Base-by-base conservation (phyloP, 306 rosid species). In the Dicorynia guianensis region DNA sequence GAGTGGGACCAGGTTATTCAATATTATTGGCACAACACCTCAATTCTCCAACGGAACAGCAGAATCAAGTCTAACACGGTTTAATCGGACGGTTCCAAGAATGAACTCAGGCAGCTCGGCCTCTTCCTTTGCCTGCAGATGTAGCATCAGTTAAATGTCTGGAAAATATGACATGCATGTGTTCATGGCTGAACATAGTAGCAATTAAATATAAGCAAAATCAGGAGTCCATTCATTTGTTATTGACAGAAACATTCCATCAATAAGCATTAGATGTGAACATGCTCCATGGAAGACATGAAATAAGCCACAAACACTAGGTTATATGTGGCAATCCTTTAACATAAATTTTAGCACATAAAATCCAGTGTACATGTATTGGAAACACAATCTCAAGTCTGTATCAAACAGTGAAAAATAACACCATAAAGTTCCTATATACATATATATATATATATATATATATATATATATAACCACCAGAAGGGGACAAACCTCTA, bases 31-130 rank as follows among this genome's bases (percentile, higher is more conserved):
- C 61, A 39, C 42, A 59, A 69, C 69, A 61, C 82, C 76, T 88
- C 78, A 89, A 69, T 3, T 76, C 52, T 78, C 90, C 79, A 87
- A 79, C 8, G n/a, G 72, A 13, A 76, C 76, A 60, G 98, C 96
- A 38, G 96, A 83, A 54, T 91, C 95, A 39, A 62, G 91, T 86
- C 25, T 88, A 62, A 94, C 0, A 15, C 93, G 91, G 70, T 90
- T 92, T 74, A 91, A 84, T 69, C 96, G 87, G 56, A 91, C 97
- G 3, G 96, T 92, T 65, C 96, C 98, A 17, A 94, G 98, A 85
- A 94, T 67, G 82, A 83, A 91, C 82, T 94, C 98, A 0, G 98
- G 98, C 63, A 94, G 73, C 77, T 90, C 96, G 30, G 42, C 80
- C 77, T 84, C 96, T 81, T 88, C 96, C 81, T 86, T 90, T 50